phyloP scores from a whole-genome alignment of 139 green algal genomes.

The Micromonas pusilla region DNA sequence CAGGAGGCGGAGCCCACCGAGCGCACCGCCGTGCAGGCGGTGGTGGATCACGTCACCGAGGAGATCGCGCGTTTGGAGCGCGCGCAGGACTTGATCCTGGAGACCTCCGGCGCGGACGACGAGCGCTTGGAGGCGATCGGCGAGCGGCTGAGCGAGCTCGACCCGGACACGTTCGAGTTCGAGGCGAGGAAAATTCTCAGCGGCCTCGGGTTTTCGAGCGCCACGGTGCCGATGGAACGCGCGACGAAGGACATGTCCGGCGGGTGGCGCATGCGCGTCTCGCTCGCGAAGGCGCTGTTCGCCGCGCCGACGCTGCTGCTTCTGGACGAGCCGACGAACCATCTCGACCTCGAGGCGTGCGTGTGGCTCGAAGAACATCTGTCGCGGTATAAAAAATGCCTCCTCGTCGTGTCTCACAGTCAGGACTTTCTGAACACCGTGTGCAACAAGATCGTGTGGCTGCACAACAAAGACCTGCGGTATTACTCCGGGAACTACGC shows the following conservation, averaged over 20 bases:
- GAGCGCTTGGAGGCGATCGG: conserved; percentile 12
- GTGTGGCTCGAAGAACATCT: conserved; percentile 35
- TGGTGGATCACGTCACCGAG: conserved; percentile 9
- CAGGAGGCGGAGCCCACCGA: conserved; percentile 11
- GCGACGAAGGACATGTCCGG: conserved; percentile 25
- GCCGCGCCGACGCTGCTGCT: conserved; percentile 27
- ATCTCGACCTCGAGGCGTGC: conserved; percentile 32
- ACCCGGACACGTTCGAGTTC: background rate
- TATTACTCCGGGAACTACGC: conserved; percentile 33
- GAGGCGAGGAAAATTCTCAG: background rate
- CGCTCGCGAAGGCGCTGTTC: conserved; percentile 33
- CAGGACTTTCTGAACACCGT: conserved; percentile 31
- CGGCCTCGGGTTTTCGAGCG: conserved; percentile 11
- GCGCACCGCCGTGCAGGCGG: conserved; percentile 2
- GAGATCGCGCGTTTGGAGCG: conserved; percentile 11
- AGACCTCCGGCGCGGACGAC: conserved; percentile 6
- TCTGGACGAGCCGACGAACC: conserved; percentile 36
- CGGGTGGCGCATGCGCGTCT: conserved; percentile 34
- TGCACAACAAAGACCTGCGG: conserved; percentile 14
- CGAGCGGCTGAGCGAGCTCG: conserved; percentile 4
- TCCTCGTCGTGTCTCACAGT: conserved; percentile 21
- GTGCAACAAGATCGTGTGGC: conserved; percentile 18
- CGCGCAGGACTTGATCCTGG: background rate
- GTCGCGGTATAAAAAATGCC: conserved; percentile 23
- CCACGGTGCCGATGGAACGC: conserved; percentile 8